A percentile compares a stretch with the other conserved stretches of the same genome.
phyloP scores from a whole-genome alignment of 2,329 filamentous ascomycete genomes.

The Neocucurbitaria cava region DNA sequence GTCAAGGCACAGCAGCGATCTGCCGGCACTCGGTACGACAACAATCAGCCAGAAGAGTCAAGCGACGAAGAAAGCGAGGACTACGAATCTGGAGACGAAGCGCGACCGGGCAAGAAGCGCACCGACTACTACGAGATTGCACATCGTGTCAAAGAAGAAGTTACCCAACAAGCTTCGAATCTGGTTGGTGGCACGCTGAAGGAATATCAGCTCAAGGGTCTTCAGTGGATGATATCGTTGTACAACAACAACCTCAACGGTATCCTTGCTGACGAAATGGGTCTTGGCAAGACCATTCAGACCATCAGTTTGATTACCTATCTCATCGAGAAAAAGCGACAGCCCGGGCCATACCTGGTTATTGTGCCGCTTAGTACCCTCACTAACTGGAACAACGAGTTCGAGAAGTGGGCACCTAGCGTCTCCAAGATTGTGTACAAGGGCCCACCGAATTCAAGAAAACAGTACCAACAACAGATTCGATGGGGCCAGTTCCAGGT shows the following conservation, averaged over 20 bases:
- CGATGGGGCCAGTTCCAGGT: slow-evolving; percentile 96
- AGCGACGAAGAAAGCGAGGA: slow-evolving; percentile 65
- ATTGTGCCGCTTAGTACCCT: slow-evolving; percentile 96
- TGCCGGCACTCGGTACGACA: slow-evolving; percentile 78
- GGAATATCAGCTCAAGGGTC: slow-evolving; percentile 97
- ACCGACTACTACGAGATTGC: slow-evolving; percentile 99
- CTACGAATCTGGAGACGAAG: slow-evolving; percentile 70
- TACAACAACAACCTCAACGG: slow-evolving; percentile 99
- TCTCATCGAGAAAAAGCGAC: slow-evolving; percentile 93
- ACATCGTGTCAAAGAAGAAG: slow-evolving; percentile 92
- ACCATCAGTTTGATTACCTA: slow-evolving; percentile 98
- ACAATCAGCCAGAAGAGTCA: slow-evolving; percentile 58
- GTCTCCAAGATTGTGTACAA: slow-evolving; percentile 94
- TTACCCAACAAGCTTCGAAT: slow-evolving; percentile 81
- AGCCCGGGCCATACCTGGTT: slow-evolving; percentile 90
- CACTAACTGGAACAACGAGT: slow-evolving; percentile 98
- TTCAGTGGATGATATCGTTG: slow-evolving; percentile 99
- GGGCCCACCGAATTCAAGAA: slow-evolving; percentile 85
- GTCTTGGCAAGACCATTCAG: slow-evolving; percentile 99
- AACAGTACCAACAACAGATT: slow-evolving; percentile 91
- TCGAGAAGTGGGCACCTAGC: slow-evolving; percentile 97
- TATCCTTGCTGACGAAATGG: slow-evolving; percentile 99
- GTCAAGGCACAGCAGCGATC: slow-evolving; percentile 93
- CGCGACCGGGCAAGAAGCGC: slow-evolving; percentile 73
- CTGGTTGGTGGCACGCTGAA: slow-evolving; percentile 92